phyloP scores from a whole-genome alignment of 1,139 yeast species.

The Yamadazyma dendronema region DNA sequence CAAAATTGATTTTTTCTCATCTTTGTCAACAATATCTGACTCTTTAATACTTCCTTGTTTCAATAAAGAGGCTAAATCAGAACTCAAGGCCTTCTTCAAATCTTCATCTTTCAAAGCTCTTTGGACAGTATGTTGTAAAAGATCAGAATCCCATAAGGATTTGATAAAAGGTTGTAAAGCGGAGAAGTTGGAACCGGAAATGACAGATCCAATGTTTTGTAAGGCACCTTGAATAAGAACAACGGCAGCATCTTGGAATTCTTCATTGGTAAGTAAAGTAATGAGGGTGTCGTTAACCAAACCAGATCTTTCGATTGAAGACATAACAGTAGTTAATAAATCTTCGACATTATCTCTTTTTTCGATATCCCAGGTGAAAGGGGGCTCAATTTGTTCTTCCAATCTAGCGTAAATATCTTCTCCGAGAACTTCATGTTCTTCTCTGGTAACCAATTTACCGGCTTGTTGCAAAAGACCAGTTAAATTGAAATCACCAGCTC shows the following conservation, averaged over 20 bases:
- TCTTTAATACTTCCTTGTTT: conserved; percentile 13
- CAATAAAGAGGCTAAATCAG: conserved; percentile 21
- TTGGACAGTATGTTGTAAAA: conserved; percentile 24
- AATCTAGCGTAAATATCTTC: conserved; percentile 8
- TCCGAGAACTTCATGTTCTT: conserved; percentile 4
- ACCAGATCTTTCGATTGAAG: conserved; percentile 29
- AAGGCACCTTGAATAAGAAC: conserved; percentile 25
- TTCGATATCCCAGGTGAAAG: conserved; percentile 8
- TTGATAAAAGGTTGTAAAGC: conserved; percentile 23
- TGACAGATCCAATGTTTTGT: conserved; percentile 21
- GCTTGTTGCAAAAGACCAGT: conserved; percentile 20
- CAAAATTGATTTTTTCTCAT: conserved; percentile 11
- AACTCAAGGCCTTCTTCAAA: conserved; percentile 24
- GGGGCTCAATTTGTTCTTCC: conserved; percentile 10
- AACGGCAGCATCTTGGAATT: conserved; percentile 29
- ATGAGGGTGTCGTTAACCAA: conserved; percentile 26
- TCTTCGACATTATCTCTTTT: conserved; percentile 36
- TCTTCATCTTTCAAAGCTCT: conserved; percentile 27
- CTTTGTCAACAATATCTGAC: conserved; percentile 18
- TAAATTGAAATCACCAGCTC: conserved; percentile 20
- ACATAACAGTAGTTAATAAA: conserved; percentile 31
- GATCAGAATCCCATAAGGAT: conserved; percentile 25
- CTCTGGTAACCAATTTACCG: conserved; percentile 15
- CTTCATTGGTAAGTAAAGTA: conserved; percentile 25
- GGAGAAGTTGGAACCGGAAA: conserved; percentile 17